A percentile compares a stretch with the other conserved stretches of the same genome.
Evolutionary conservation across 495 filamentous ascomycete genomes (phyloP).

Genomic region (Lichina pygmaea): DNA sequence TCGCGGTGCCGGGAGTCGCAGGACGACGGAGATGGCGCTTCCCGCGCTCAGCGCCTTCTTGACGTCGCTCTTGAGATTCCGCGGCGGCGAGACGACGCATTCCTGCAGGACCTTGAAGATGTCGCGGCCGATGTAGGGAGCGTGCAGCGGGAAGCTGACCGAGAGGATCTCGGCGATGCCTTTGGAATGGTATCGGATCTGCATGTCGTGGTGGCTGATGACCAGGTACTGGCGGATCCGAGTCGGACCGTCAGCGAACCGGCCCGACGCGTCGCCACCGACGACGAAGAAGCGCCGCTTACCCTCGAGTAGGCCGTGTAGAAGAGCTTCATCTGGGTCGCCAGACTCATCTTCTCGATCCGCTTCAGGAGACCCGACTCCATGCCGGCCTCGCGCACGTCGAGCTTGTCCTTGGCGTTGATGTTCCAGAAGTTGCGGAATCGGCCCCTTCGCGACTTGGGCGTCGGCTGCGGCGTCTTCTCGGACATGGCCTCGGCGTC

Average conservation of each 20-base stretch:
- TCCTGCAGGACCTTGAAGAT: constrained; percentile 21
- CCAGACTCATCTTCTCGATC: constrained; percentile 14
- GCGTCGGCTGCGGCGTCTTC: constrained; percentile 1
- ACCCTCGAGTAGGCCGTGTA: constrained; percentile 24
- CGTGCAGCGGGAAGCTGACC: constrained; percentile 4
- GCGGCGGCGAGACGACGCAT: constrained; percentile 11
- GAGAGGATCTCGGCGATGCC: background rate
- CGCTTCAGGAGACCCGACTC: constrained; percentile 13
- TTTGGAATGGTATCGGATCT: constrained; percentile 1
- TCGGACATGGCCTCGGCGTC: constrained; percentile 1
- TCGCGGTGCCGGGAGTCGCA: constrained; percentile 7
- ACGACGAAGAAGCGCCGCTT: constrained; percentile 2
- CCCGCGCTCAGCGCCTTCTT: constrained; percentile 15
- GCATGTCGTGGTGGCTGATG: constrained; percentile 10
- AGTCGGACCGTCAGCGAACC: background rate
- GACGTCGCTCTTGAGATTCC: constrained; percentile 15
- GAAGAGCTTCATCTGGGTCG: constrained; percentile 16
- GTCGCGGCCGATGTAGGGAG: constrained; percentile 17
- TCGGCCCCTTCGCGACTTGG: constrained; percentile 6
- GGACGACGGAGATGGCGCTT: constrained; percentile 14
- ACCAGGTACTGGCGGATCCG: constrained; percentile 11
- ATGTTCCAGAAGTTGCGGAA: constrained; percentile 12
- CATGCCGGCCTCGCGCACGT: constrained; percentile 5
- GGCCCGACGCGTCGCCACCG: background rate
- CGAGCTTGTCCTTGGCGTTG: constrained; percentile 4